Percentiles rank a stretch among this genome's conserved stretches.
These are phyloP conservation scores for Henckelia pumila DNA, from an alignment of 257 asterid species.

Conservation along the genomic window DNA sequence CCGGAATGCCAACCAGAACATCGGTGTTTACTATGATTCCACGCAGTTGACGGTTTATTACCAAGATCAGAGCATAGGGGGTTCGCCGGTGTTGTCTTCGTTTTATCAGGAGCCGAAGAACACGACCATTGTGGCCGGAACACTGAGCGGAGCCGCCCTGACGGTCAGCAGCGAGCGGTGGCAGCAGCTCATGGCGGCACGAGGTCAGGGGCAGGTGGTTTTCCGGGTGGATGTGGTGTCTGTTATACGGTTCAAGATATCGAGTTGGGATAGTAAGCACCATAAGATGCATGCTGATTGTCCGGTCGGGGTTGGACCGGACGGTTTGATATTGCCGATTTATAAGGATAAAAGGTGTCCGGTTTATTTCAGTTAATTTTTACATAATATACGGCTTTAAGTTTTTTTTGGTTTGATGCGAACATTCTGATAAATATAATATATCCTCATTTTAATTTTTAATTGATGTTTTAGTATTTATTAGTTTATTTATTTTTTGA, in stretches of 20 bases:
- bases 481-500: too few species aligned
- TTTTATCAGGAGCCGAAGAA: constrained; percentile 75
- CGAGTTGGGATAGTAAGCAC: constrained; percentile 74
- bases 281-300: constrained; percentile 78
- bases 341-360: constrained; percentile 62
- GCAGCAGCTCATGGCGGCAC: constrained; percentile 49
- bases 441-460: too few species aligned
- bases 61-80: constrained; percentile 48
- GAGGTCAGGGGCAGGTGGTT: constrained; percentile 46
- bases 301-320: constrained; percentile 70
- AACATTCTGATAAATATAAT: too few species aligned
- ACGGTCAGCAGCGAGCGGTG: constrained; percentile 40
- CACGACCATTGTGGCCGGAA: constrained; percentile 51
- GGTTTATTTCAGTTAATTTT: constrained; percentile 56
- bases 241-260: constrained; percentile 63
- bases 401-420: neutral
- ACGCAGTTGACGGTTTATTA: constrained; percentile 49
- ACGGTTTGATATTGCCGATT: constrained; percentile 54
- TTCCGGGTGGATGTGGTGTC: constrained; percentile 60
- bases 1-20: constrained; percentile 61
- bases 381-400: neutral
- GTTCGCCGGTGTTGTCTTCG: constrained; percentile 36
- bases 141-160: constrained; percentile 48
- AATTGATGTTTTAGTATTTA: too few species aligned
- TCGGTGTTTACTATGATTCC: constrained; percentile 63